phyloP scores from a whole-genome alignment of 2,329 filamentous ascomycete species.

The Cordyceps fumosorosea region DNA sequence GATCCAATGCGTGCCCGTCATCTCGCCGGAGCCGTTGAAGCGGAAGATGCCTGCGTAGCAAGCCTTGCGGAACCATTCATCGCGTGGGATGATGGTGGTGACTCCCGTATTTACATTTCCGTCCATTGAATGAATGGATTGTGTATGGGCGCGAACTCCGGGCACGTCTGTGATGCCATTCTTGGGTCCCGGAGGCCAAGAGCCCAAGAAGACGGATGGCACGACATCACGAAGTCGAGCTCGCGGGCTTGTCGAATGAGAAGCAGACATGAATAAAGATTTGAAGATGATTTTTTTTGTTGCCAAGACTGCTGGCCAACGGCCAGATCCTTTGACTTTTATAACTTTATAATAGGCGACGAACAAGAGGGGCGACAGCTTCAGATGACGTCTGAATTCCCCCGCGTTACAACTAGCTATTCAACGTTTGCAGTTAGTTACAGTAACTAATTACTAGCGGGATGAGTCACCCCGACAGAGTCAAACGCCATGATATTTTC shows the following conservation, averaged over 20 bases:
- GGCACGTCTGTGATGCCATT: constrained; percentile 39
- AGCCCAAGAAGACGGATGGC: constrained; percentile 31
- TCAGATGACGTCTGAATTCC: neutral
- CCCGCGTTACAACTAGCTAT: neutral
- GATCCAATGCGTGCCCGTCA: constrained; percentile 52
- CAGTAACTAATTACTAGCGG: neutral
- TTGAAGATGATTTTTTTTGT: neutral
- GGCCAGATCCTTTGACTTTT: neutral
- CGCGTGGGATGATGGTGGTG: constrained; percentile 36
- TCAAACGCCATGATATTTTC: neutral
- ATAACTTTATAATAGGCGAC: neutral
- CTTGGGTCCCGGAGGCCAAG: constrained; percentile 31
- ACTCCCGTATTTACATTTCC: constrained; percentile 35
- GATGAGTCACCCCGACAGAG: constrained; percentile 10
- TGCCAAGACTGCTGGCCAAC: too few species aligned
- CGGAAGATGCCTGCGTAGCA: constrained; percentile 41
- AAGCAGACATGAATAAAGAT: neutral
- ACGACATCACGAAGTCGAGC: constrained; percentile 31
- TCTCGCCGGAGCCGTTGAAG: constrained; percentile 53
- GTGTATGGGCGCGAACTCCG: constrained; percentile 34
- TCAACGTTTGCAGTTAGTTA: neutral
- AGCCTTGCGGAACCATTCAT: constrained; percentile 33
- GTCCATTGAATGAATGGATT: constrained; percentile 27
- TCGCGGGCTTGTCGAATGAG: neutral
- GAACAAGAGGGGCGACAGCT: neutral